Evolutionary conservation across 306 rosid species (phyloP).

Genomic region (Dicorynia guianensis): DNA sequence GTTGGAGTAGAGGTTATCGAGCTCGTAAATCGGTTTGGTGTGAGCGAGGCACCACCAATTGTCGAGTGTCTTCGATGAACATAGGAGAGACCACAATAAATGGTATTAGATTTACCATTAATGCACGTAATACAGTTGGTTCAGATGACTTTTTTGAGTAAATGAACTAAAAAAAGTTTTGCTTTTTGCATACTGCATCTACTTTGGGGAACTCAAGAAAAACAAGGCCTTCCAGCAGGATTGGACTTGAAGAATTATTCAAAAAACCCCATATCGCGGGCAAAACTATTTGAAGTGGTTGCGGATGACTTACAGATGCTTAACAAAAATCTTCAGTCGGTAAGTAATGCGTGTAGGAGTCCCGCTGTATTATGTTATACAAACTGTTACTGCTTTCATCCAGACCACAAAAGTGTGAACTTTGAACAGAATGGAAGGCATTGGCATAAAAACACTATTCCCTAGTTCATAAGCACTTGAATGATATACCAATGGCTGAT

Average conservation of each 20-base stretch:
- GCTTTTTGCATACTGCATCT: constrained; percentile 27
- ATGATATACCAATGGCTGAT: constrained; percentile 17
- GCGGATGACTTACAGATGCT: constrained; percentile 83
- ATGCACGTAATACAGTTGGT: constrained; percentile 34
- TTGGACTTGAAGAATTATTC: constrained; percentile 63
- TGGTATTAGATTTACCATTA: constrained; percentile 46
- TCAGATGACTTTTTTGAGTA: constrained; percentile 32
- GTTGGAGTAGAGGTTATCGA: constrained; percentile 50
- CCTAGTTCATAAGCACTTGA: background rate
- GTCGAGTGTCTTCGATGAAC: constrained; percentile 73
- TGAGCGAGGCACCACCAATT: constrained; percentile 54
- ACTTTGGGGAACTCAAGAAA: constrained; percentile 59
- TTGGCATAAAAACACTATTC: background rate
- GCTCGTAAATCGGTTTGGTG: constrained; percentile 50
- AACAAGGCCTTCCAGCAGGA: constrained; percentile 60
- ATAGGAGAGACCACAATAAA: constrained; percentile 57
- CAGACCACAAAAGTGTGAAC: constrained; percentile 1
- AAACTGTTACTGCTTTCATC: constrained; percentile 19
- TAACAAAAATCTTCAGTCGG: constrained; percentile 87
- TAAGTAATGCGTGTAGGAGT: constrained; percentile 48
- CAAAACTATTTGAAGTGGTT: constrained; percentile 80
- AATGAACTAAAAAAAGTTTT: constrained; percentile 30
- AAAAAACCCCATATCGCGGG: constrained; percentile 54
- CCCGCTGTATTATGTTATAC: constrained; percentile 6
- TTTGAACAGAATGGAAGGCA: constrained; percentile 33